Evolutionary conservation across 192 early-diverging fungal species (phyloP).

Genomic region (Entrophospora sp.): DNA sequence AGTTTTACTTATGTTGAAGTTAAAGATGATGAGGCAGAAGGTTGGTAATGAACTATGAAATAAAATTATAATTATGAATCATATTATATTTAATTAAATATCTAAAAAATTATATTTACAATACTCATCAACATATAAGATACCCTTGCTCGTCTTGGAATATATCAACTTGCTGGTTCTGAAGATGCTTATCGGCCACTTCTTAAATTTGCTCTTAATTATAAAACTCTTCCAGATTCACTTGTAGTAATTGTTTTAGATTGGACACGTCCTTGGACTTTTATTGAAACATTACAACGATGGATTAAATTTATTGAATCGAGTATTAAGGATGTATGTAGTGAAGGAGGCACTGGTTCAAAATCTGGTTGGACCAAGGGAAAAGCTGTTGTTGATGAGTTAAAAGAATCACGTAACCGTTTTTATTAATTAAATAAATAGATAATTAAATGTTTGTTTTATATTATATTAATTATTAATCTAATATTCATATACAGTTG

Average conservation of each 20-base stretch:
- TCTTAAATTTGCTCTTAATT: constrained; percentile 62
- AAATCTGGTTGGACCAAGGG: constrained; percentile 51
- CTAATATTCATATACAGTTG: constrained; percentile 36
- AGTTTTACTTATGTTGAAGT: constrained; percentile 78
- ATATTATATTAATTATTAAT: not conserved
- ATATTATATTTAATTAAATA: too few relatives aligned
- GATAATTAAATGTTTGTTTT: too few relatives aligned
- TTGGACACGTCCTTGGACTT: constrained; percentile 85
- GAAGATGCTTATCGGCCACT: constrained; percentile 58
- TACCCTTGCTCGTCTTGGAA: constrained; percentile 60
- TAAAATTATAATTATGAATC: too few relatives aligned
- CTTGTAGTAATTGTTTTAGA: constrained; percentile 76
- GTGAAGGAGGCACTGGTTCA: constrained; percentile 36
- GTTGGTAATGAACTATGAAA: constrained; percentile 21
- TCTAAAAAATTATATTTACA: too few relatives aligned
- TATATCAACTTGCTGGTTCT: constrained; percentile 73
- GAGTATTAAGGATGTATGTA: constrained; percentile 45
- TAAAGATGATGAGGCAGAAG: constrained; percentile 82
- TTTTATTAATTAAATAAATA: too few relatives aligned
- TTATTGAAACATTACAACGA: constrained; percentile 67
- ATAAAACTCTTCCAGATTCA: constrained; percentile 50
- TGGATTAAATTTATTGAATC: constrained; percentile 67
- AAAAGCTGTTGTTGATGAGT: constrained; percentile 59
- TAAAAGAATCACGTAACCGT: constrained; percentile 51
- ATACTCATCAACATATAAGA: constrained; percentile 30